Percentiles rank a stretch among this genome's conserved stretches.
Evolutionary conservation across 2,329 filamentous ascomycete species (phyloP).

Genomic region (Penicillium fuscoglaucum): DNA sequence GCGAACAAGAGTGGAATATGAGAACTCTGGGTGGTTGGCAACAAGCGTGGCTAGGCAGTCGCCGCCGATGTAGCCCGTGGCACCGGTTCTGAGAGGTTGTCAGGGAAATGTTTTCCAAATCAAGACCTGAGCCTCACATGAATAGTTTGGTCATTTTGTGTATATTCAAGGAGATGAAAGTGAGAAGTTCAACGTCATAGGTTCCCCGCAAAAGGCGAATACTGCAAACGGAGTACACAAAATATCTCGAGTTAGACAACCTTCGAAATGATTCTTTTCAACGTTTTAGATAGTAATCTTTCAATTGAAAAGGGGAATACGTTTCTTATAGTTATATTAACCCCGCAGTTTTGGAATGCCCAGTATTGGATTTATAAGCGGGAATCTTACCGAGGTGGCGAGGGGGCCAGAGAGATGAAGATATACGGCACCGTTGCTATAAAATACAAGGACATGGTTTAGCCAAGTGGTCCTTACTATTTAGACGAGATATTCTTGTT

Average conservation of each 20-base stretch:
- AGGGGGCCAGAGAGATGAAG: neutral
- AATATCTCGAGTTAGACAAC: neutral
- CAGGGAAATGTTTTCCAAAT: neutral
- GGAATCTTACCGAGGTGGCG: too few species aligned
- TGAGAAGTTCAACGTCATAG: neutral
- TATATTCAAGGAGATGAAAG: neutral
- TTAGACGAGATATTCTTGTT: neutral
- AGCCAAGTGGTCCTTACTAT: neutral
- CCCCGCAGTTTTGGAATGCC: neutral
- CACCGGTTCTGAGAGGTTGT: conserved; percentile 42
- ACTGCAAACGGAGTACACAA: neutral
- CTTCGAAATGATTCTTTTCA: neutral
- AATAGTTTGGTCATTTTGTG: conserved; percentile 21
- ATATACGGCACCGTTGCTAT: neutral
- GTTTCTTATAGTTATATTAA: neutral
- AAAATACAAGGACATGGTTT: neutral
- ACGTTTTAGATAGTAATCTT: neutral
- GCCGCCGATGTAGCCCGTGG: conserved; percentile 54
- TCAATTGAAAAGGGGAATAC: neutral
- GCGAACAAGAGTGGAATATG: conserved; percentile 42
- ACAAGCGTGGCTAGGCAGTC: conserved; percentile 47
- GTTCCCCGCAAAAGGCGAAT: neutral
- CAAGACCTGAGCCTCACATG: conserved; percentile 6
- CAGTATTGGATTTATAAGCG: neutral
- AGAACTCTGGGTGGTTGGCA: conserved; percentile 43